A percentile compares a stretch with the other conserved stretches of the same genome.
Conservation (phyloP, 2,329 filamentous ascomycete species). For the Pezicula rhizophila region DNA sequence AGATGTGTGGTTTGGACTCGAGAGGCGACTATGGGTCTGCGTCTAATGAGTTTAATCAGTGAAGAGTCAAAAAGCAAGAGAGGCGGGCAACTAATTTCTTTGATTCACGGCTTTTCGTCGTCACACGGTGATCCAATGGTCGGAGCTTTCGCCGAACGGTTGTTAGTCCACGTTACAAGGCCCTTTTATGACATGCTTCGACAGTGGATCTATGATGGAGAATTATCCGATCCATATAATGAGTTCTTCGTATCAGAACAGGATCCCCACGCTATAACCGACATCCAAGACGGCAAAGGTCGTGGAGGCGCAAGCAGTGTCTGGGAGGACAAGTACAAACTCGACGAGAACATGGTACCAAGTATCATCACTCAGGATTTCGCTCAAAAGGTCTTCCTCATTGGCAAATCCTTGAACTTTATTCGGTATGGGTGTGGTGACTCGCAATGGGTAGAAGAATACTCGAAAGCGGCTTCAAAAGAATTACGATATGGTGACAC, state of each 20-base stretch:
- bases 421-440: constrained; percentile 94
- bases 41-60: constrained; percentile 89
- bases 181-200: constrained; percentile 96
- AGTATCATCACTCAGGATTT: constrained; percentile 92
- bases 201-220: constrained; percentile 97
- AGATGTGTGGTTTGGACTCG: constrained; percentile 95
- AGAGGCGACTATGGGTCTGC: constrained; percentile 90
- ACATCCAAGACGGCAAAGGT: constrained; percentile 42
- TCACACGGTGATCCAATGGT: constrained; percentile 95
- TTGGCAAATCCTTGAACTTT: constrained; percentile 97
- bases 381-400: constrained; percentile 92
- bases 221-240: constrained; percentile 89
- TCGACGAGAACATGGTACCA: constrained; percentile 80
- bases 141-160: constrained; percentile 81
- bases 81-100: constrained; percentile 85
- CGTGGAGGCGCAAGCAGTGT: constrained; percentile 73
- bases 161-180: constrained; percentile 79
- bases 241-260: constrained; percentile 96
- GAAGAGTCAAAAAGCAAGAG: constrained; percentile 81
- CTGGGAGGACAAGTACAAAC: constrained; percentile 95
- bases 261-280: constrained; percentile 41
- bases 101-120: constrained; percentile 89
- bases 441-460: constrained; percentile 89
- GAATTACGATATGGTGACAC: constrained; percentile 91
- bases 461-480: constrained; percentile 88